A percentile compares a stretch with the other conserved stretches of the same genome.
phyloP scores from a whole-genome alignment of 306 rosid genomes.

The Glycine tomentella region DNA sequence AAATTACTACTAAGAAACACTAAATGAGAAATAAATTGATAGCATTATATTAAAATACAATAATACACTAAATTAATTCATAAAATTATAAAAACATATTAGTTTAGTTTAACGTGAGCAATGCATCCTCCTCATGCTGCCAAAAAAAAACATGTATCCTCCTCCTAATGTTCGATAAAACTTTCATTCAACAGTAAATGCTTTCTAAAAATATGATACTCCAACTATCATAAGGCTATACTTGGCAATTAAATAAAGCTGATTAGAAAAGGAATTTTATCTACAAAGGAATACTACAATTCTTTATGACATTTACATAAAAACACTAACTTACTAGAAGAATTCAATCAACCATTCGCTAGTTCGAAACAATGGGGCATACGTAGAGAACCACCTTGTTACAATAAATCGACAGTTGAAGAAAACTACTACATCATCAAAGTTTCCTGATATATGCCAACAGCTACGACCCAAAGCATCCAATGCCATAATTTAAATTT shows the following conservation, averaged over 20 bases:
- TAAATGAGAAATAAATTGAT: no score
- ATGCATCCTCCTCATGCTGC: no score
- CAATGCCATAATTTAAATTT: not conserved
- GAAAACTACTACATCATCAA: not conserved
- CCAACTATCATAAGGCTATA: no score
- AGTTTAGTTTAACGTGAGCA: no score
- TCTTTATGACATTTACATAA: conserved; percentile 1
- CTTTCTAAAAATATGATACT: no score
- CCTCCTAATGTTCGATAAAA: no score
- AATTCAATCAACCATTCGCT: conserved; percentile 32
- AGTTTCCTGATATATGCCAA: conserved; percentile 47
- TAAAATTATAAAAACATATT: no score
- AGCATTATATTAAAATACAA: no score
- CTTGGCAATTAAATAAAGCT: not conserved
- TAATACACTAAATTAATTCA: no score
- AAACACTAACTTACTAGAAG: conserved; percentile 26
- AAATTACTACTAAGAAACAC: not conserved
- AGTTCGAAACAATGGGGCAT: conserved; percentile 33
- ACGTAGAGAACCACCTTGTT: conserved; percentile 7
- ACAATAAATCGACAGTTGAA: no score
- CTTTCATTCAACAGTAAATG: no score
- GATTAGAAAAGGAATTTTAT: not conserved
- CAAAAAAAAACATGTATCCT: no score
- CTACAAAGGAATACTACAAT: conserved; percentile 7
- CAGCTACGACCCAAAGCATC: conserved; percentile 35